These are phyloP conservation scores for Ligustrum vulgare DNA, from an alignment of 257 asterid species.

Conservation along the genomic window DNA sequence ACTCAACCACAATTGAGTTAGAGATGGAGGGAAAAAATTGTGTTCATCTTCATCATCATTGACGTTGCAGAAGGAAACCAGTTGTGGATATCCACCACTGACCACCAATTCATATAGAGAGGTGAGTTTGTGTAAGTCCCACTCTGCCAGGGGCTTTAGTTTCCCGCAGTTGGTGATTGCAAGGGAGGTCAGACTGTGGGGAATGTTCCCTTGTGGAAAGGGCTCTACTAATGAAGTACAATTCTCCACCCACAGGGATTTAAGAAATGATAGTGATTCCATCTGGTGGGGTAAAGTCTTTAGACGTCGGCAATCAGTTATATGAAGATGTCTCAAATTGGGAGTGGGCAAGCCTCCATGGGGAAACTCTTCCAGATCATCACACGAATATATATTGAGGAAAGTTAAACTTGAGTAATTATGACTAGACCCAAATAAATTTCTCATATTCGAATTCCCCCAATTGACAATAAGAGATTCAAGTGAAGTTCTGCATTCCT, in stretches of 20 bases:
- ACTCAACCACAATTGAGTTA: neutral
- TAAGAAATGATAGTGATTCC: conserved; percentile 17
- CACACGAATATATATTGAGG: neutral
- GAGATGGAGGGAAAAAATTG: conserved; percentile 20
- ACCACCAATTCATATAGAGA: neutral
- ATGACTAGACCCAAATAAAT: neutral
- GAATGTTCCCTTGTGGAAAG: conserved; percentile 25
- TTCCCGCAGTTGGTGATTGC: neutral
- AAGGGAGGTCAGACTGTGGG: conserved; percentile 22
- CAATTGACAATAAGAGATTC: conserved; percentile 11
- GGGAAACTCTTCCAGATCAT: conserved; percentile 17
- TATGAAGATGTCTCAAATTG: conserved; percentile 7
- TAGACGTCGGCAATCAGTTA: conserved; percentile 13
- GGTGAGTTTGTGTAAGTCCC: conserved; percentile 18
- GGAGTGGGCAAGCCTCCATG: conserved; percentile 18
- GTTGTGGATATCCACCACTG: conserved; percentile 13
- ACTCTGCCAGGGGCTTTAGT: conserved; percentile 28
- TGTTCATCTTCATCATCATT: neutral
- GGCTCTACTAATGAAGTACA: conserved; percentile 18
- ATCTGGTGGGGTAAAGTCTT: conserved; percentile 10
- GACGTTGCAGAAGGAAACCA: conserved; percentile 13
- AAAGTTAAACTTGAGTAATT: neutral
- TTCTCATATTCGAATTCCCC: neutral
- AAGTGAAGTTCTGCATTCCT: neutral
- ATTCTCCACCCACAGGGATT: neutral